These are phyloP conservation scores for Kodamaea hsintzibuensis DNA, from an alignment of 805 yeast species.

Conservation along the genomic window DNA sequence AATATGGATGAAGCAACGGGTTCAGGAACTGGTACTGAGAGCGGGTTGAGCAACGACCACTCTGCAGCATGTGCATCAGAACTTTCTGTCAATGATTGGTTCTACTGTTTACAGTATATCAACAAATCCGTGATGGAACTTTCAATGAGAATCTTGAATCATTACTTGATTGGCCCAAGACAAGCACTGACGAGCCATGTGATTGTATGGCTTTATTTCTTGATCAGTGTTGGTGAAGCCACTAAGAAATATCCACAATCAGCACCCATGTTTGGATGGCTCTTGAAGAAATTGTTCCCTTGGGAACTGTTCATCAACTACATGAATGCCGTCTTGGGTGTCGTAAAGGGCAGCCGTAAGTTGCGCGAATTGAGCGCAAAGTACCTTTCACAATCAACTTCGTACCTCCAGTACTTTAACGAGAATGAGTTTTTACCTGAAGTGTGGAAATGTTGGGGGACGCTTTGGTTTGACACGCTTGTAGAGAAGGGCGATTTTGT, in stretches of 20 bases:
- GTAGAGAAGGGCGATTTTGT: constrained; percentile 53
- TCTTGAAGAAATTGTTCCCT: constrained; percentile 61
- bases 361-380: constrained; percentile 18
- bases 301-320: constrained; percentile 67
- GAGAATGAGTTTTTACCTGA: constrained; percentile 67
- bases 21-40: neutral
- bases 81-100: constrained; percentile 51
- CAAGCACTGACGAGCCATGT: constrained; percentile 72
- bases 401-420: constrained; percentile 51
- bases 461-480: constrained; percentile 72
- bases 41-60: neutral
- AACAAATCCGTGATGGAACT: constrained; percentile 68
- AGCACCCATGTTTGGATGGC: constrained; percentile 48
- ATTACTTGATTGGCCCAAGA: constrained; percentile 69
- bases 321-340: constrained; percentile 55
- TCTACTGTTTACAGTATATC: constrained; percentile 51
- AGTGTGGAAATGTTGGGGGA: constrained; percentile 85
- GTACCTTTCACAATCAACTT: constrained; percentile 28
- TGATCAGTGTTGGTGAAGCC: constrained; percentile 63
- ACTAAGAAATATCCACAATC: constrained; percentile 46
- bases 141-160: constrained; percentile 64
- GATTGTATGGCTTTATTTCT: constrained; percentile 74
- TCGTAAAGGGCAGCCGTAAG: constrained; percentile 25
- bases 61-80: constrained; percentile 30
- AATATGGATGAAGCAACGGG: constrained; percentile 2